Evolutionary conservation across 192 early-diverging fungal species (phyloP), one percentile per base, ranked within the genome.

Genomic region (Pilaira anomala): DNA sequence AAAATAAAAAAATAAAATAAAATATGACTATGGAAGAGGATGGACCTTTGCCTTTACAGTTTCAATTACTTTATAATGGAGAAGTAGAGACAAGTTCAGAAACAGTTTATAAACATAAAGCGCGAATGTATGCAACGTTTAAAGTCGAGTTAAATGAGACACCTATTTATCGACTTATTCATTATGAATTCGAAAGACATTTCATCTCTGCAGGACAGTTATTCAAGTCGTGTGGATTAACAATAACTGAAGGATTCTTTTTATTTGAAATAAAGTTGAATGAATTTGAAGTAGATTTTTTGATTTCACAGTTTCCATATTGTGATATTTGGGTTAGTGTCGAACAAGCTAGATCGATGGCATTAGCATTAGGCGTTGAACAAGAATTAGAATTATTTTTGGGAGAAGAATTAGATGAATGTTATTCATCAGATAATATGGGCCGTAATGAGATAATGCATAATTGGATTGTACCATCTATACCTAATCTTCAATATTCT

Each of bases 281-380:
- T 13, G 65, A 67, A 14, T 73, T 63, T 29, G 52, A 73, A 16
- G 49, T 62, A 14, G 71, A 73, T 44, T 73, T 73, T 55, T 19
- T 58, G 12, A 22, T 48, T n/a, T 33, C 65, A 51, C 33, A 33
- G 3, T 73, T 73, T 44, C 71, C 71, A 5, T 73, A 63, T 59
- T 52, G 62, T 3, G 71, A 73, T 44, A 36, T 73, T 7, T 73
- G 71, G 71, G 56, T 73, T 19, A 62, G 52, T 48, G 26, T 63
- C 12, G 26, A 66, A 45, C 41, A 45, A 12, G 71, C 71, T 4
- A 25, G 71, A 2, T n/a, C 19, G 3, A 73, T 73, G 61, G 71
- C 71, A 0, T 0, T 51, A 19, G 51, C 46, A 8, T 29, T 73
- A 7, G 71, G 65, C 5, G 65, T 73, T 0, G 55, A 63, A 18